phyloP scores from a whole-genome alignment of 1,139 yeast species.

The Candida tetrigidarum region DNA sequence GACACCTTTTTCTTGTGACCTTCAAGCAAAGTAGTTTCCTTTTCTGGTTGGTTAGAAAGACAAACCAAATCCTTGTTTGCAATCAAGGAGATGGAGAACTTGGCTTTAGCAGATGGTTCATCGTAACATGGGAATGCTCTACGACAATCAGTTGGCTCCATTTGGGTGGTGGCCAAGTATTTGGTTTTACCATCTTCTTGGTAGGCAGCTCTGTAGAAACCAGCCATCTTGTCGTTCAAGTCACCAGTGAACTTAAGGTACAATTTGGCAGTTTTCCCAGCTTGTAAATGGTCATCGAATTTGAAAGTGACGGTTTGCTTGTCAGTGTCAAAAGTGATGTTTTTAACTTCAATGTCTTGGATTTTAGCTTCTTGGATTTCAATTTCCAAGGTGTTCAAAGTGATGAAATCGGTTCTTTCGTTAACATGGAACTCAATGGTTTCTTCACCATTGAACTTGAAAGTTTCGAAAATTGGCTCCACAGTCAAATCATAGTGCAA shows the following conservation, averaged over 20 bases:
- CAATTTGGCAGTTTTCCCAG: constrained; percentile 49
- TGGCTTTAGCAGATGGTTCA: constrained; percentile 85
- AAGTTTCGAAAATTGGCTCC: constrained; percentile 74
- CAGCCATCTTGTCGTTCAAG: constrained; percentile 83
- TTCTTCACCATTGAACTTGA: constrained; percentile 71
- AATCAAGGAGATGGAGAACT: constrained; percentile 68
- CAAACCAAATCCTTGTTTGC: constrained; percentile 65
- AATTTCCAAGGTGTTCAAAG: constrained; percentile 68
- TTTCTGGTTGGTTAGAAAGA: constrained; percentile 80
- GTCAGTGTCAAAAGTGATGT: constrained; percentile 50
- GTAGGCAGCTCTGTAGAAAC: constrained; percentile 81
- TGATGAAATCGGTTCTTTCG: constrained; percentile 53
- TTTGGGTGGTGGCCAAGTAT: constrained; percentile 80
- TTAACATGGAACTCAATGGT: constrained; percentile 66
- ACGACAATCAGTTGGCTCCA: constrained; percentile 90
- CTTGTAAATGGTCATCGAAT: constrained; percentile 51
- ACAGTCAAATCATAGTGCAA: constrained; percentile 69
- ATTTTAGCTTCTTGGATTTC: constrained; percentile 58
- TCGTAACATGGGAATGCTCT: constrained; percentile 92
- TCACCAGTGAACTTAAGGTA: constrained; percentile 67
- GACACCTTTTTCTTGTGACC: constrained; percentile 53
- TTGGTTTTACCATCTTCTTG: constrained; percentile 61
- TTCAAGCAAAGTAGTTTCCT: constrained; percentile 47
- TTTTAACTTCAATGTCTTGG: constrained; percentile 35
- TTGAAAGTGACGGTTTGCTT: constrained; percentile 68